Percentiles rank a stretch among this genome's conserved stretches.
Conservation (phyloP, 805 yeast species). For the Ogataea pilisensis region DNA sequence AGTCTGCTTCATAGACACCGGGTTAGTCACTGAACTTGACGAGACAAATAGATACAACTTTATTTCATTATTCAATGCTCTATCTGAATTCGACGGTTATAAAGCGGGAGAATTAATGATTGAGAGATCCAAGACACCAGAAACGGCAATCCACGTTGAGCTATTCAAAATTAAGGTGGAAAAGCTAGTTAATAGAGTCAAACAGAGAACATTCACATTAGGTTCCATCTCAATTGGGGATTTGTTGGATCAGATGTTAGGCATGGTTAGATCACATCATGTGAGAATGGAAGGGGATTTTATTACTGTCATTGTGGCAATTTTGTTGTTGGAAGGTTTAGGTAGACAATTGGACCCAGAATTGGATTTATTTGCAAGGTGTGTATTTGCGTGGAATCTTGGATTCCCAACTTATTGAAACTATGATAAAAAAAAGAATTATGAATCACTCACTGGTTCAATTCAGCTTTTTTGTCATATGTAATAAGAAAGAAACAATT, state of each 20-base stretch:
- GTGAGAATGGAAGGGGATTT: constrained; percentile 98
- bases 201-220: constrained; percentile 82
- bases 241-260: constrained; percentile 75
- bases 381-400: constrained; percentile 51
- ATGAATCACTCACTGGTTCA: no score
- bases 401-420: constrained; percentile 33
- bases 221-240: constrained; percentile 94
- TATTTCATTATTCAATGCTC: constrained; percentile 80
- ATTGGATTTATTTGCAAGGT: constrained; percentile 93
- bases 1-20: constrained; percentile 88
- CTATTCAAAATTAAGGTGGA: constrained; percentile 86
- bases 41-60: constrained; percentile 76
- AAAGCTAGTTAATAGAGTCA: constrained; percentile 73
- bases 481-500: no score
- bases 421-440: no score
- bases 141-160: constrained; percentile 80
- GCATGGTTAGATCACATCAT: constrained; percentile 91
- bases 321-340: constrained; percentile 85
- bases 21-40: constrained; percentile 86
- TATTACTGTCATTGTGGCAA: constrained; percentile 91
- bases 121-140: constrained; percentile 92
- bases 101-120: constrained; percentile 94
- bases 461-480: no score
- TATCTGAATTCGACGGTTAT: constrained; percentile 91
- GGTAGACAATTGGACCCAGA: constrained; percentile 94